Evolutionary conservation across 2,329 filamentous ascomycete species (phyloP).

Genomic region (Penicillium sp.): DNA sequence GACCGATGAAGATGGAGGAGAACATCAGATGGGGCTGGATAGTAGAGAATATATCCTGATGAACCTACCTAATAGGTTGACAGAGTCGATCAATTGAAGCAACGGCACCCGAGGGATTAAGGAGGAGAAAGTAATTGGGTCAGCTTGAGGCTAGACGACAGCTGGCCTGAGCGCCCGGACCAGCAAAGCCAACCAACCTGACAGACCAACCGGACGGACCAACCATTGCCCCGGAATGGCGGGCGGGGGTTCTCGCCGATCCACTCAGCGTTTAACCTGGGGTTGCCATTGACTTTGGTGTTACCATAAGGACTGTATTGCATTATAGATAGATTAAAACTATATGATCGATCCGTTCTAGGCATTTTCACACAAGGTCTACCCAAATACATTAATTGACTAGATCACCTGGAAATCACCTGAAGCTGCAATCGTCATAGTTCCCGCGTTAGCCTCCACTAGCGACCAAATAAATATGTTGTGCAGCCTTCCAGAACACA

Average conservation of each 20-base stretch:
- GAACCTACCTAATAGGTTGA: conserved; percentile 3
- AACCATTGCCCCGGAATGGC: conserved; percentile 7
- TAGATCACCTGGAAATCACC: not conserved
- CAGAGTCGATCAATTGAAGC: conserved; percentile 17
- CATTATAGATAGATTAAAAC: not conserved
- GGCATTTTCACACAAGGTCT: not conserved
- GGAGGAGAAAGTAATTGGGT: conserved; percentile 24
- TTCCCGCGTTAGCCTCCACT: not conserved
- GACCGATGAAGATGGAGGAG: not conserved
- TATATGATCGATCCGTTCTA: not conserved
- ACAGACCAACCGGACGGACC: conserved; percentile 5
- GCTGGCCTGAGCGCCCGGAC: conserved; percentile 37
- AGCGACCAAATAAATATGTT: conserved; percentile 2
- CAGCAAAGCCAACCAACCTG: conserved; percentile 29
- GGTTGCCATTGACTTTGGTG: not conserved
- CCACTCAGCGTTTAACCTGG: conserved; percentile 5
- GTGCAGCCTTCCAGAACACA: conserved; percentile 7
- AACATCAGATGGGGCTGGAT: conserved; percentile 16
- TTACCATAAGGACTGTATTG: not conserved
- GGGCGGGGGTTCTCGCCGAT: conserved; percentile 15
- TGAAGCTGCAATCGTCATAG: not conserved
- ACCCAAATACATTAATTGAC: not conserved
- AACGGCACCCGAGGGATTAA: conserved; percentile 27
- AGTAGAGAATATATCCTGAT: conserved; percentile 11
- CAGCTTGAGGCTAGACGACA: conserved; percentile 31